A percentile compares a stretch with the other conserved stretches of the same genome.
phyloP scores from a whole-genome alignment of 2,329 filamentous ascomycete species.

The Malbranchea zuffiana region DNA sequence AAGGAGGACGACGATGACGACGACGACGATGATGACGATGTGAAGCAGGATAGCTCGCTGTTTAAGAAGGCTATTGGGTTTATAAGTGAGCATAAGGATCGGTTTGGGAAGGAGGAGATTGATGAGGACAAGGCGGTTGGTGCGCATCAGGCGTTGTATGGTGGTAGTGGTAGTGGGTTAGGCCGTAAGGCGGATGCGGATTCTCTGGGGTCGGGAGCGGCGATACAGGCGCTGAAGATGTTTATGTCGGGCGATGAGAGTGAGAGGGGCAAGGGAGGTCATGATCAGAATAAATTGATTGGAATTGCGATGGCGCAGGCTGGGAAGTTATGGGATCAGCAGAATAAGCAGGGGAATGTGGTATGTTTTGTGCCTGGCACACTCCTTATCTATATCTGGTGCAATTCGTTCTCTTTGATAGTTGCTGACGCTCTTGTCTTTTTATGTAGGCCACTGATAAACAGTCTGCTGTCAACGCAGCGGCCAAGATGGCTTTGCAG shows the following conservation, averaged over 20 bases:
- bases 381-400: constrained; percentile 9
- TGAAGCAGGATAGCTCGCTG: constrained; percentile 24
- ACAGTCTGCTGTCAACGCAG: constrained; percentile 66
- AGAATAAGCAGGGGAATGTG: constrained; percentile 45
- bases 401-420: not conserved
- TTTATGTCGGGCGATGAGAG: constrained; percentile 44
- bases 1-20: no score
- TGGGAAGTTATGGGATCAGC: constrained; percentile 60
- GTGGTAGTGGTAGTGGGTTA: constrained; percentile 39
- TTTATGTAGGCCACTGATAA: constrained; percentile 53
- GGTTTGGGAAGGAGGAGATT: constrained; percentile 40
- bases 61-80: constrained; percentile 48
- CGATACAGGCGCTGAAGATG: constrained; percentile 58
- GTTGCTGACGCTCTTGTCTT: not conserved
- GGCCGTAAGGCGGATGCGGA: constrained; percentile 39
- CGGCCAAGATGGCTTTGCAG: constrained; percentile 78
- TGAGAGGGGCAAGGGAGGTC: constrained; percentile 20
- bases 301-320: constrained; percentile 82
- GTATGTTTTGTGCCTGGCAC: constrained; percentile 21
- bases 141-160: constrained; percentile 67
- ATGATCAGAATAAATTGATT: constrained; percentile 66
- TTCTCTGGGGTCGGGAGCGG: constrained; percentile 35
- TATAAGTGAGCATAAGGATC: constrained; percentile 44
- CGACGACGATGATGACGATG: constrained; percentile 39
- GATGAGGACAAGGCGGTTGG: constrained; percentile 58